Evolutionary conservation across 2,329 filamentous ascomycete genomes (phyloP).

Genomic region (Colletotrichum sp.): DNA sequence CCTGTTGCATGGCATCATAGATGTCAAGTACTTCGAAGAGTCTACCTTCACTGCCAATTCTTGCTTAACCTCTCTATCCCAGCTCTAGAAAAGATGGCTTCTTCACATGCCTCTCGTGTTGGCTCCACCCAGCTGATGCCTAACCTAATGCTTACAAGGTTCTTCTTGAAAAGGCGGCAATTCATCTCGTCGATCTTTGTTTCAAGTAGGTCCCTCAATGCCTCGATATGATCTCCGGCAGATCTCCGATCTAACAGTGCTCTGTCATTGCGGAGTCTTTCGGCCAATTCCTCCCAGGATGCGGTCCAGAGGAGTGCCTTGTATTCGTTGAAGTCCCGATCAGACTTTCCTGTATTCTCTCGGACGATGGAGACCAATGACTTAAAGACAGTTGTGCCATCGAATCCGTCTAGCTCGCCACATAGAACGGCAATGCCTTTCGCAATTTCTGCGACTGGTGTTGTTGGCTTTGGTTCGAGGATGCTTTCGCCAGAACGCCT

Average conservation of each 20-base stretch:
- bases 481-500: background rate
- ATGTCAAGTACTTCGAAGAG: background rate
- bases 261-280: background rate
- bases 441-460: background rate
- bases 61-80: background rate
- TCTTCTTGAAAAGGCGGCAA: background rate
- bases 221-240: background rate
- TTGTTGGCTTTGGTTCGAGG: background rate
- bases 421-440: background rate
- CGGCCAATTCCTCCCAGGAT: background rate
- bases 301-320: background rate
- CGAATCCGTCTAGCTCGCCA: background rate
- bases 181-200: background rate
- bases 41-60: background rate
- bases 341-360: background rate
- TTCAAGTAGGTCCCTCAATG: background rate
- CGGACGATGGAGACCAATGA: background rate
- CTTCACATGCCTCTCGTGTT: background rate
- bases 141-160: background rate
- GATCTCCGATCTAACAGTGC: background rate
- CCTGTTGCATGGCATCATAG: background rate
- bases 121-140: background rate
- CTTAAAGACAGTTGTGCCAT: background rate
- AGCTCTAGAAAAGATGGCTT: background rate
- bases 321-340: background rate